A percentile compares a stretch with the other conserved stretches of the same genome.
Conservation (phyloP, 2,329 filamentous ascomycete species). For the Phialemonium atrogriseum region DNA sequence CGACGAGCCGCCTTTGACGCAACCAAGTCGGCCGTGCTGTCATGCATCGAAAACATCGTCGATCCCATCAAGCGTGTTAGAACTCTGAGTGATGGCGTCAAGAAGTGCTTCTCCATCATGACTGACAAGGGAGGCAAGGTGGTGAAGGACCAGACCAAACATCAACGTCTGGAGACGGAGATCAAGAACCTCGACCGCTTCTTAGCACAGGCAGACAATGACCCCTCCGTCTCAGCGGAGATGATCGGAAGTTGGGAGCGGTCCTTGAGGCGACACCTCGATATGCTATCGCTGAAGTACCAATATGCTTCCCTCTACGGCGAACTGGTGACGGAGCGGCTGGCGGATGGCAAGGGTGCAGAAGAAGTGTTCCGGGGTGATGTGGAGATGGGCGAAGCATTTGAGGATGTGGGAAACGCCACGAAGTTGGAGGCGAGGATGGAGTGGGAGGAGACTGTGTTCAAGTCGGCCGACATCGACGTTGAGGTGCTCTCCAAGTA, state of each 20-base stretch:
- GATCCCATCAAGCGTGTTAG: conserved; percentile 21
- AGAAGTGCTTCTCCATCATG: conserved; percentile 24
- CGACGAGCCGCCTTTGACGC: conserved; percentile 39
- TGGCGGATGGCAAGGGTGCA: conserved; percentile 27
- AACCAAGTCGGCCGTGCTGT: conserved; percentile 32
- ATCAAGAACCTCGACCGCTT: conserved; percentile 40
- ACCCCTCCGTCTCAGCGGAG: conserved; percentile 40
- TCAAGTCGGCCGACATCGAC: conserved; percentile 38
- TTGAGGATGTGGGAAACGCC: conserved; percentile 40
- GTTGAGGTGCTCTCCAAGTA: conserved; percentile 35
- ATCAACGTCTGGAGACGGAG: conserved; percentile 20
- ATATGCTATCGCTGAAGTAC: conserved; percentile 43
- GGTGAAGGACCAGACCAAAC: too few relatives aligned
- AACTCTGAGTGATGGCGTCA: conserved; percentile 21
- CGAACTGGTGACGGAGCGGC: conserved; percentile 45
- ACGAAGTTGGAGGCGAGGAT: conserved; percentile 45
- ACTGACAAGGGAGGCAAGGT: too few relatives aligned
- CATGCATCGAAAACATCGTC: conserved; percentile 15
- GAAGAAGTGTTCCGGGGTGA: too few relatives aligned
- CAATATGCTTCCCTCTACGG: conserved; percentile 49
- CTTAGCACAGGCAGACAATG: conserved; percentile 42
- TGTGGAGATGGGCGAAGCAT: conserved; percentile 24
- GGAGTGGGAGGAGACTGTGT: conserved; percentile 49
- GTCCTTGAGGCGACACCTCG: conserved; percentile 35
- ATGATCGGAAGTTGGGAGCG: conserved; percentile 37